phyloP scores from a whole-genome alignment of 2,329 filamentous ascomycete genomes.

The Podosphaera xanthii region DNA sequence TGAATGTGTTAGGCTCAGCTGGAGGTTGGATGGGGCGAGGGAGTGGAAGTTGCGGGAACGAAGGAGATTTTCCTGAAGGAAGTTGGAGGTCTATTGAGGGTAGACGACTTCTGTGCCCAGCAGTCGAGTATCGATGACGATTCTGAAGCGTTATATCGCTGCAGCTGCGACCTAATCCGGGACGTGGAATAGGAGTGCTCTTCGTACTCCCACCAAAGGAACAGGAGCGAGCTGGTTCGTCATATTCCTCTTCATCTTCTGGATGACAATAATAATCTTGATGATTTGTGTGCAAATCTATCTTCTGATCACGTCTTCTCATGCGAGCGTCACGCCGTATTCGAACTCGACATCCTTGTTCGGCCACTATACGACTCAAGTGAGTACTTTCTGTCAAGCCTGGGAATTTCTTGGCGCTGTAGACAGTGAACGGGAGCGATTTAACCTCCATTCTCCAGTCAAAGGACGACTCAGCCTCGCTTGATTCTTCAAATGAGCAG shows the following conservation, averaged over 20 bases:
- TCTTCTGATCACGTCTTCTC: constrained; percentile 58
- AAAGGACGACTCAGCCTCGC: constrained; percentile 26
- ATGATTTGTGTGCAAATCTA: constrained; percentile 28
- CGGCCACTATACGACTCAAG: constrained; percentile 74
- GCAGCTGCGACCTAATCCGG: neutral
- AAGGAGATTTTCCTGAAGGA: neutral
- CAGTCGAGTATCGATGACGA: neutral
- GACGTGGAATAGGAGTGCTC: neutral
- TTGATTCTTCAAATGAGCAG: constrained; percentile 18
- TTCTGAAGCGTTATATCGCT: neutral
- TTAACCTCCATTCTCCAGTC: constrained; percentile 79
- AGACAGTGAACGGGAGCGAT: constrained; percentile 70
- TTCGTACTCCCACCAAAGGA: constrained; percentile 5
- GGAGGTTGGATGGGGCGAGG: neutral
- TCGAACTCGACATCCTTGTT: constrained; percentile 89
- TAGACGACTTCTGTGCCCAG: neutral
- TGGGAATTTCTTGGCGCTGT: constrained; percentile 95
- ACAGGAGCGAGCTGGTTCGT: constrained; percentile 8
- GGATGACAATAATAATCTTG: constrained; percentile 30
- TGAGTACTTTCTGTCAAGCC: constrained; percentile 74
- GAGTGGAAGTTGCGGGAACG: neutral
- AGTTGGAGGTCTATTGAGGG: neutral
- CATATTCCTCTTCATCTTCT: constrained; percentile 14
- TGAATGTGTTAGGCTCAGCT: neutral
- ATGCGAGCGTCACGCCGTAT: constrained; percentile 88